phyloP scores from a whole-genome alignment of 169 alveolate genomes.

The Eimeria mitis region DNA sequence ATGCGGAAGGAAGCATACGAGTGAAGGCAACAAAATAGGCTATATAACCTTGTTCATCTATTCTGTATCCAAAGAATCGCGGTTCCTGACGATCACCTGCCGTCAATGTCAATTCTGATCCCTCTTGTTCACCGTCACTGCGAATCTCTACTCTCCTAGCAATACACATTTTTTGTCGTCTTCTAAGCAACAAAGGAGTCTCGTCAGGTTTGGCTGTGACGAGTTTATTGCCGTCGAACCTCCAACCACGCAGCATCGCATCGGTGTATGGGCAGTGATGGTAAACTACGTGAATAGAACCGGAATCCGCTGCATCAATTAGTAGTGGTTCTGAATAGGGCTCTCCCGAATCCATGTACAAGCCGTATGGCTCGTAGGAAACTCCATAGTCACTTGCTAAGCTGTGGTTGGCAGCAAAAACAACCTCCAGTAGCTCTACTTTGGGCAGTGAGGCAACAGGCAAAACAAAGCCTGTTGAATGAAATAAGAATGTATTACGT shows the following conservation, averaged over 20 bases:
- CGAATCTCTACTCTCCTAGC: slow-evolving; percentile 65
- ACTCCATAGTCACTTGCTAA: slow-evolving; percentile 68
- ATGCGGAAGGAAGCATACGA: slow-evolving; percentile 55
- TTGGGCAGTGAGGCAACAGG: slow-evolving; percentile 37
- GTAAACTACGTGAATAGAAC: slow-evolving; percentile 52
- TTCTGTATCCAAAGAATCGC: slow-evolving; percentile 56
- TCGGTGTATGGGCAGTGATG: slow-evolving; percentile 65
- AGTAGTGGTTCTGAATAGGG: slow-evolving; percentile 51
- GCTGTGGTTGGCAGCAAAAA: slow-evolving; percentile 59
- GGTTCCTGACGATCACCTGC: slow-evolving; percentile 69
- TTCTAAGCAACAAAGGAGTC: neutral
- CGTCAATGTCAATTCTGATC: slow-evolving; percentile 39
- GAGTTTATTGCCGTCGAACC: slow-evolving; percentile 30
- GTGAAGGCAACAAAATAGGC: slow-evolving; percentile 62
- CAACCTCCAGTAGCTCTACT: slow-evolving; percentile 59
- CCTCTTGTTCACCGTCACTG: slow-evolving; percentile 59
- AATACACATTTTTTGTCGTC: slow-evolving; percentile 61
- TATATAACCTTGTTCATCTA: slow-evolving; percentile 53
- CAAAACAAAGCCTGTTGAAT: slow-evolving; percentile 5
- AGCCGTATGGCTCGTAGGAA: slow-evolving; percentile 51
- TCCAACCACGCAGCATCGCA: slow-evolving; percentile 62
- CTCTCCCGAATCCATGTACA: slow-evolving; percentile 72
- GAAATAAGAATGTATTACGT: too few species aligned
- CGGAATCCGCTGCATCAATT: slow-evolving; percentile 32
- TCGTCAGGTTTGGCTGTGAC: slow-evolving; percentile 40